A percentile compares a stretch with the other conserved stretches of the same genome.
Evolutionary conservation across 306 rosid species (phyloP).

Genomic region (Elaeagnus macrophylla): DNA sequence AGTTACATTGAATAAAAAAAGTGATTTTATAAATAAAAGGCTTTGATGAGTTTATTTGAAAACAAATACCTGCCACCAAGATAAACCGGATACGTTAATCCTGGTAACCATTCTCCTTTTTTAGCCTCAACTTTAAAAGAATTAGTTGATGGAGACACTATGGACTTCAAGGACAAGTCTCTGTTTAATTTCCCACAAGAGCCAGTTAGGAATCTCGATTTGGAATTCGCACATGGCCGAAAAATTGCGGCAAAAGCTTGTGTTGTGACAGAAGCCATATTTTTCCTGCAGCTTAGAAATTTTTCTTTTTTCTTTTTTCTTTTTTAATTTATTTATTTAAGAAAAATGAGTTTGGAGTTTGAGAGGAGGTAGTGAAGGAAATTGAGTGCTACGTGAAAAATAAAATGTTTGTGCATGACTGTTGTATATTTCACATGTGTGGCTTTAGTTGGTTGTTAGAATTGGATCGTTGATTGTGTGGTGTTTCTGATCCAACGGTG

Average conservation of each 20-base stretch:
- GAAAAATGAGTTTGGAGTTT: slow-evolving; percentile 1
- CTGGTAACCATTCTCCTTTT: slow-evolving; percentile 98
- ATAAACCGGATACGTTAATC: slow-evolving; percentile 72
- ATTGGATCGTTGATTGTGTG: slow-evolving; percentile 35
- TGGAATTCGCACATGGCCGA: slow-evolving; percentile 48
- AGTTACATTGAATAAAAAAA: no score
- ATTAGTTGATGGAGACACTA: slow-evolving; percentile 29
- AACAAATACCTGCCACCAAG: slow-evolving; percentile 64
- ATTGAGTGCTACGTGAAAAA: slow-evolving; percentile 9
- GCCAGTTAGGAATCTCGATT: slow-evolving; percentile 62
- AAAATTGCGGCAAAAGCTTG: slow-evolving; percentile 80
- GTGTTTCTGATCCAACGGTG: slow-evolving; percentile 46
- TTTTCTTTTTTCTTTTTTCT: no score
- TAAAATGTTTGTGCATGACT: slow-evolving; percentile 23
- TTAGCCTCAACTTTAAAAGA: slow-evolving; percentile 75
- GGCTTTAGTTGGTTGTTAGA: slow-evolving; percentile 30
- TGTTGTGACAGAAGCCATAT: slow-evolving; percentile 82
- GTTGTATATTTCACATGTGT: slow-evolving; percentile 51
- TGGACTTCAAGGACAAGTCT: slow-evolving; percentile 45
- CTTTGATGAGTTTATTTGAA: not conserved
- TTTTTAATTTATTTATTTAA: no score
- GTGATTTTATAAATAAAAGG: not conserved
- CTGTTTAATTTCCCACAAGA: slow-evolving; percentile 59
- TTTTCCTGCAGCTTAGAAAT: slow-evolving; percentile 9
- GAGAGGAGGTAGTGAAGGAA: not conserved